phyloP scores from a whole-genome alignment of 768 basidiomycete genomes.

The Phylloporus sp. region DNA sequence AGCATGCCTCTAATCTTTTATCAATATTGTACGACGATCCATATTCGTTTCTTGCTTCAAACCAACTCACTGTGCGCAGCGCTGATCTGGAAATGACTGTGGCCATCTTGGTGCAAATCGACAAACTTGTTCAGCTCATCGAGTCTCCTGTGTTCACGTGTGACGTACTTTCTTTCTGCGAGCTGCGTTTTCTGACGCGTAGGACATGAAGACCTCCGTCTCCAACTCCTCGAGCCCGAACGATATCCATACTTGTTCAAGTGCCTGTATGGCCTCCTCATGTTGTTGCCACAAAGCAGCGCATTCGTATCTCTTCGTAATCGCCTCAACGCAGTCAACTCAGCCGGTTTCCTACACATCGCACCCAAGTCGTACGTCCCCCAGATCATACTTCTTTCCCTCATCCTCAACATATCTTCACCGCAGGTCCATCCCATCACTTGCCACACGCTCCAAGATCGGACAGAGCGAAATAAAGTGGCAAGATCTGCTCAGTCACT shows the following conservation, averaged over 20 bases:
- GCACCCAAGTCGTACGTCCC: conserved; percentile 72
- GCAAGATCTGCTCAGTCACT: conserved; percentile 90
- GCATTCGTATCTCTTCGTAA: conserved; percentile 94
- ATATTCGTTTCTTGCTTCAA: background rate
- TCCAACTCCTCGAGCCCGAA: conserved; percentile 95
- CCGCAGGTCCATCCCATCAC: conserved; percentile 29
- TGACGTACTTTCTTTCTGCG: conserved; percentile 33
- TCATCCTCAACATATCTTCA: conserved; percentile 13
- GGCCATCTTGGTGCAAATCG: conserved; percentile 88
- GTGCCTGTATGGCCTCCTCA: conserved; percentile 92
- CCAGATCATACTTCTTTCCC: background rate
- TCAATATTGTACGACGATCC: conserved; percentile 75
- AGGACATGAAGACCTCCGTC: conserved; percentile 57
- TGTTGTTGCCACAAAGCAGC: conserved; percentile 95
- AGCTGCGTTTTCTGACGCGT: background rate
- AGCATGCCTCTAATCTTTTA: conserved; percentile 94
- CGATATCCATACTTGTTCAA: conserved; percentile 96
- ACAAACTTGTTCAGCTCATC: conserved; percentile 95
- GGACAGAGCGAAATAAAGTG: conserved; percentile 92
- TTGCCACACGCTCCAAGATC: conserved; percentile 67
- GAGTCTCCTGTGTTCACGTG: conserved; percentile 99
- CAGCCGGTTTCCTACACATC: conserved; percentile 89
- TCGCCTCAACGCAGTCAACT: conserved; percentile 90
- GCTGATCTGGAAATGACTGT: conserved; percentile 98
- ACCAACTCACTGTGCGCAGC: conserved; percentile 37